Evolutionary conservation across 106 monocot genomes (phyloP).

Genomic region (Allium sativum): DNA sequence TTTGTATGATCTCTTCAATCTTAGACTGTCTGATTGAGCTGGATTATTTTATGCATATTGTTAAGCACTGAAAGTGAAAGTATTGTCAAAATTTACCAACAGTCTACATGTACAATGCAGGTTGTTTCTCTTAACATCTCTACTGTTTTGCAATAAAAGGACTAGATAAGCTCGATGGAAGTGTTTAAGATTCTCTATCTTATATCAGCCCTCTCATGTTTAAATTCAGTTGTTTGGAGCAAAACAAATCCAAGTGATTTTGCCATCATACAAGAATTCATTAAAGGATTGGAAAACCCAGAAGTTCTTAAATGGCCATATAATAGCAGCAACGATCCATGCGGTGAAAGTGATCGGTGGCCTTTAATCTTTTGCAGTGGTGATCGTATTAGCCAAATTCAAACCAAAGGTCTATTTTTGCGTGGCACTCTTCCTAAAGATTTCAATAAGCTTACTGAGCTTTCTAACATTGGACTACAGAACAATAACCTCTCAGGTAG

Average conservation of each 20-base stretch:
- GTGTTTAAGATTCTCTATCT: not conserved
- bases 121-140: not conserved
- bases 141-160: not conserved
- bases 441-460: conserved; percentile 40
- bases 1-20: no score
- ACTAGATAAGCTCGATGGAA: not conserved
- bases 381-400: conserved; percentile 41
- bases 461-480: conserved; percentile 47
- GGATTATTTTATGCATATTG: no score
- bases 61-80: not conserved
- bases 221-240: conserved; percentile 11
- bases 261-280: conserved; percentile 21
- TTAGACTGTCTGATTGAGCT: no score
- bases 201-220: conserved; percentile 1
- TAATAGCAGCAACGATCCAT: conserved; percentile 20
- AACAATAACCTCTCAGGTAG: conserved; percentile 43
- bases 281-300: conserved; percentile 26
- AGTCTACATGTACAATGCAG: not conserved
- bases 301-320: conserved; percentile 36
- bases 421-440: conserved; percentile 37
- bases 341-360: conserved; percentile 34
- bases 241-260: conserved; percentile 22
- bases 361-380: conserved; percentile 27
- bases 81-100: not conserved
- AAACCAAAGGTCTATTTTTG: conserved; percentile 30